These are phyloP conservation scores for Phytophthora aleatoria DNA, from an alignment of 352 stramenopile species.

Conservation along the genomic window DNA sequence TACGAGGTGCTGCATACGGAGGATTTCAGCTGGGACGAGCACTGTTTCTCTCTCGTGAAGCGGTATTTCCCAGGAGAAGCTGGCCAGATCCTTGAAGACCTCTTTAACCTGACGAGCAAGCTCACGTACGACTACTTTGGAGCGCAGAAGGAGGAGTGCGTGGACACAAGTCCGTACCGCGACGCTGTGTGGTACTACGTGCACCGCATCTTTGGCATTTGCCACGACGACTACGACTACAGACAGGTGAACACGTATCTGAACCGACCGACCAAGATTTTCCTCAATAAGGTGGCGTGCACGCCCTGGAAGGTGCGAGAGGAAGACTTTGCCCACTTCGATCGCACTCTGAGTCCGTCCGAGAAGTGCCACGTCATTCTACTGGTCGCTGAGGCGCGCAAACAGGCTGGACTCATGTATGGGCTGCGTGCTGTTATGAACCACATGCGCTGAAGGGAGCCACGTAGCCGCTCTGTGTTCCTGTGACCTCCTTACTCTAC, in stretches of 20 bases:
- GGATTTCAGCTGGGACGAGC: slow-evolving; percentile 90
- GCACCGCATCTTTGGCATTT: slow-evolving; percentile 89
- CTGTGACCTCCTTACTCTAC: slow-evolving; percentile 9
- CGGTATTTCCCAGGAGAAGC: slow-evolving; percentile 84
- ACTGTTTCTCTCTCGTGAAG: slow-evolving; percentile 87
- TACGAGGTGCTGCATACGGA: slow-evolving; percentile 88
- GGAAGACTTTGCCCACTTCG: slow-evolving; percentile 87
- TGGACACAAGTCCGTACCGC: slow-evolving; percentile 85
- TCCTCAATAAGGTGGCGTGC: slow-evolving; percentile 87
- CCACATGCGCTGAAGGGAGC: slow-evolving; percentile 75
- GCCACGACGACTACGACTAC: slow-evolving; percentile 90
- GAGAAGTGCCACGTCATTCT: slow-evolving; percentile 89
- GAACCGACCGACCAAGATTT: slow-evolving; percentile 87
- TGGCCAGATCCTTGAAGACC: slow-evolving; percentile 83
- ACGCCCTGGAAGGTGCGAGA: slow-evolving; percentile 83
- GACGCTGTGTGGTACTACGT: slow-evolving; percentile 90
- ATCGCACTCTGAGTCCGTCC: slow-evolving; percentile 71
- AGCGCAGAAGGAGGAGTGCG: slow-evolving; percentile 50
- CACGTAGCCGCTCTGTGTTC: slow-evolving; percentile 16
- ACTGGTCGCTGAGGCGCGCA: slow-evolving; percentile 81
- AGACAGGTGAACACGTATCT: slow-evolving; percentile 81
- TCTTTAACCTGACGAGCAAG: slow-evolving; percentile 88
- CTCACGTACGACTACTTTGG: slow-evolving; percentile 85
- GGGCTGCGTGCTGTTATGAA: slow-evolving; percentile 86
- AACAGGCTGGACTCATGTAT: slow-evolving; percentile 89